Evolutionary conservation across 2,329 filamentous ascomycete genomes (phyloP).

Genomic region (Geosmithia flava): DNA sequence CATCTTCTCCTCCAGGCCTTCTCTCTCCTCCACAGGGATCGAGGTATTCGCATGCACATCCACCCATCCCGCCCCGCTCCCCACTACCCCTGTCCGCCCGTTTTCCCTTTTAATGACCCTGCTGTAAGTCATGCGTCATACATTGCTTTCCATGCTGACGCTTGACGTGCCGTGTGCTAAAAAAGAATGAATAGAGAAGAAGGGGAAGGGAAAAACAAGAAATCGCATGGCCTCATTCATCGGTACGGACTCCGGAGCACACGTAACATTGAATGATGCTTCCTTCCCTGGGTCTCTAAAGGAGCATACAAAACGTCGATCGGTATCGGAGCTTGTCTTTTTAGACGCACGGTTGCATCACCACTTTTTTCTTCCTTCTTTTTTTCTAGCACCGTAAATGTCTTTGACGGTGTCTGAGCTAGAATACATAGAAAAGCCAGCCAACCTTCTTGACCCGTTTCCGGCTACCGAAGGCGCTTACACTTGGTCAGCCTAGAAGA

Average conservation of each 20-base stretch:
- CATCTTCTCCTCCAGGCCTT: neutral
- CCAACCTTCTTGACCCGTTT: neutral
- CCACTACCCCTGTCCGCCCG: neutral
- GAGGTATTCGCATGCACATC: neutral
- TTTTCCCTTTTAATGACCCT: neutral
- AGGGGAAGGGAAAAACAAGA: neutral
- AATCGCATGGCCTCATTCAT: neutral
- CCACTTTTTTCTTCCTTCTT: neutral
- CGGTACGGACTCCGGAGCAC: too few relatives aligned
- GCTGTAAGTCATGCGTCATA: neutral
- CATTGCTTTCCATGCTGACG: neutral
- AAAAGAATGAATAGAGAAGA: neutral
- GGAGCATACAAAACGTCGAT: neutral
- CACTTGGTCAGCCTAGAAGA: too few relatives aligned
- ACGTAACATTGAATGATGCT: too few relatives aligned
- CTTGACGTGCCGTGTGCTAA: neutral
- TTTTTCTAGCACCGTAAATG: neutral
- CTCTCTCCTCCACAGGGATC: neutral
- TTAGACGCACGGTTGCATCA: neutral
- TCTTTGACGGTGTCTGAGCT: too few relatives aligned
- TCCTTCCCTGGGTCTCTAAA: too few relatives aligned
- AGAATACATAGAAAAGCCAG: neutral
- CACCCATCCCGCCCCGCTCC: too few relatives aligned
- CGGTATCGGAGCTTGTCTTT: neutral
- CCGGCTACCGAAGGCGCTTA: neutral